Percentiles rank a stretch among this genome's conserved stretches.
phyloP scores from a whole-genome alignment of 768 basidiomycete species.

The Leccinellum rugosiceps region DNA sequence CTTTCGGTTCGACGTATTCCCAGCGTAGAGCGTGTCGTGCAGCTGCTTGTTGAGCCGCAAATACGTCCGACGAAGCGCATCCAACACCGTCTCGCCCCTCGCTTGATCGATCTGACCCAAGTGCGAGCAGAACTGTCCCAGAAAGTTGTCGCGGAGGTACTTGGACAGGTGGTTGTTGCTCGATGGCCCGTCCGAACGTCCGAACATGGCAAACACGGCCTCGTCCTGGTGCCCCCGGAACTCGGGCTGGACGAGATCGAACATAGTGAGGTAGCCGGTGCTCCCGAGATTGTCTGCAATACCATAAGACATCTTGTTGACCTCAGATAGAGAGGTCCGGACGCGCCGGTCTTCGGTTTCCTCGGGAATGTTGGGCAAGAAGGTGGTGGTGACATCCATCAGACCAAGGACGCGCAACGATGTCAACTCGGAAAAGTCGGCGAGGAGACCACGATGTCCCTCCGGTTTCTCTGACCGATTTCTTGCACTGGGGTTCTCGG shows the following conservation, averaged over 20 bases:
- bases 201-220: constrained; percentile 96
- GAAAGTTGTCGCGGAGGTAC: constrained; percentile 80
- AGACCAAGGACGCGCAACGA: constrained; percentile 90
- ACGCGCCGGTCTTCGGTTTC: constrained; percentile 88
- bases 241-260: constrained; percentile 88
- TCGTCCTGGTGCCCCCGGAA: constrained; percentile 76
- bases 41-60: constrained; percentile 79
- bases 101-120: constrained; percentile 42
- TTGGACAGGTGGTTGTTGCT: constrained; percentile 73
- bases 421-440: constrained; percentile 84
- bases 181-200: constrained; percentile 56
- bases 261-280: constrained; percentile 77
- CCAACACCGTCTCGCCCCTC: constrained; percentile 51
- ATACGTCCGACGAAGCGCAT: constrained; percentile 87
- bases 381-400: constrained; percentile 86
- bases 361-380: constrained; percentile 65
- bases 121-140: constrained; percentile 57
- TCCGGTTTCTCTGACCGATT: constrained; percentile 23
- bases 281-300: constrained; percentile 90
- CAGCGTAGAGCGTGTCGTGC: constrained; percentile 60
- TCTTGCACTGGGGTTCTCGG: constrained; percentile 44
- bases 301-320: constrained; percentile 92
- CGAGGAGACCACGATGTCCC: constrained; percentile 43
- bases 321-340: constrained; percentile 83
- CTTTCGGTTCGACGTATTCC: constrained; percentile 51